Evolutionary conservation across 306 rosid species (phyloP), one percentile per base, ranked within the genome.

Genomic region (Inga leiocalycina): DNA sequence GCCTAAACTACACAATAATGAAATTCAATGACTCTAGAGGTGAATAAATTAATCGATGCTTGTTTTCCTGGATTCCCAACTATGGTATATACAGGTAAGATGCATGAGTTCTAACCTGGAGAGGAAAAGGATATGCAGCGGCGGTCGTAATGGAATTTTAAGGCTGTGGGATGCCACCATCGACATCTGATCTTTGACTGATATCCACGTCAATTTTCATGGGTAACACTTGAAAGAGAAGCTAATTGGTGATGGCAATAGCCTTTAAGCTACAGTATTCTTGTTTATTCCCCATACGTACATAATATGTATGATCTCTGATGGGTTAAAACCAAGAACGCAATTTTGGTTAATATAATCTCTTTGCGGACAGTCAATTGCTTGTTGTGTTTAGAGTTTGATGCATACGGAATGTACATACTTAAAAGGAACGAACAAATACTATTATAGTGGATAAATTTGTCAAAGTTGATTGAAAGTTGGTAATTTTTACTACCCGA

Each of bases 141-240:
- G 99, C 54, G 98, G 93, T 71, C 97, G 99, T 72, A 94, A 96
- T 79, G 99, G 99, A 74, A 90, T 91, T 82, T 90, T 94, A 69
- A 89, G 99, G 84, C 94, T 94, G 59, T 96, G 99, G 99, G 99
- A 96, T 89, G 99, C 99, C 86, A 94, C 99, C 65, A 89, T 96
- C 73, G 94, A 96, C 86, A 96, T 96, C 85, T 92, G 80, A 91
- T 75, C 75, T 74, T 39, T 70, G 48, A 30, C 43, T 46, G 51
- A 78, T 79, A 54, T 24, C 73, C 34, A 67, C 78, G 54, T 57
- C 9, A 51, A 34, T 37, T 83, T 75, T 80, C 79, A 75, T 68
- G 43, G 80, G 71, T 77, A 52, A 85, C 64, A 46, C 56, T 22
- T 20, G 56, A 46, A 34, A 82, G 22, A 45, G 39, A 39, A 57